Evolutionary conservation across 1,139 yeast species (phyloP), one percentile per base, ranked within the genome.

Genomic region (Yamadazyma jaroonii): DNA sequence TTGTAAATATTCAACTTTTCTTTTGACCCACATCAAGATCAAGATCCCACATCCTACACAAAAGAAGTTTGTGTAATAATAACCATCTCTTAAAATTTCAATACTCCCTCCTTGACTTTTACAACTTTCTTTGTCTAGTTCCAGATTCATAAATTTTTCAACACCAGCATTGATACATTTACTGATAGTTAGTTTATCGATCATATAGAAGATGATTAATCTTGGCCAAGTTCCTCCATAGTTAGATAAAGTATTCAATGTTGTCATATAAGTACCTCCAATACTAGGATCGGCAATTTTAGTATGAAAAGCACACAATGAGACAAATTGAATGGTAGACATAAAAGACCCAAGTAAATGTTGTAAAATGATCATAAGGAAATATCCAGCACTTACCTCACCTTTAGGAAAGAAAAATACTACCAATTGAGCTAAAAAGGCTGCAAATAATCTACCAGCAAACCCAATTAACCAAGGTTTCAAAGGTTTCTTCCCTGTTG

Each of bases 171-270:
- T 42, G 36, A 57, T 47, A 61, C 97, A 90, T 24, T 68, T 57
- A 1, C 89, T 78, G 3, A 62, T 51, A 0, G 97, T 86, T 46
- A 89, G 77, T 48, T 72, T 74, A 59, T 90, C 97, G 41, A 94
- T 92, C 57, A 89, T 71, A 44, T 72, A 77, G 50, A 89, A 74
- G 5, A 90, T 81, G 33, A 92, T 67, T 20, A 88, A 67, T 41
- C 90, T 74, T 0, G 99, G 98, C 98, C 98, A 94, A 21, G 95
- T 94, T 4, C 98, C 99, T 25, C 99, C 99, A 41, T 90, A 74
- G 55, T 92, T 92, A 26, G 95, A 82, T 36, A 92, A 69, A 0
- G 99, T 92, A 61, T 94, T 94, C 40, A 92, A 68, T 1, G 96
- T 83, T 0, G 98, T 92, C 97, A 94, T 92, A 59, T 92, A 92